A percentile compares a stretch with the other conserved stretches of the same genome.
phyloP scores from a whole-genome alignment of 2,329 filamentous ascomycete species.

The Cytospora paraplurivora region DNA sequence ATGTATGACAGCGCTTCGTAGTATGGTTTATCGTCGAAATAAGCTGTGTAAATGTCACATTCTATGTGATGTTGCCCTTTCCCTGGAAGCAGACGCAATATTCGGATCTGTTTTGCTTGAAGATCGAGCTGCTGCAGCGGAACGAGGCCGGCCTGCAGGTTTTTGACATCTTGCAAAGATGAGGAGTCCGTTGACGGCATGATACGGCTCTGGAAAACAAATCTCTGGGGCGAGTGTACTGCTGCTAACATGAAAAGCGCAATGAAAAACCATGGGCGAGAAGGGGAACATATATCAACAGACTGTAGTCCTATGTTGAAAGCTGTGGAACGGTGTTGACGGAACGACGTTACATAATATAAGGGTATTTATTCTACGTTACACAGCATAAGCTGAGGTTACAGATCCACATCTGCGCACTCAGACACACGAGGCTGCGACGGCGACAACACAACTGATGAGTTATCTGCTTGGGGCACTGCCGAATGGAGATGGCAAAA shows the following conservation, averaged over 20 bases:
- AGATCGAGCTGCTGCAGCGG: background rate
- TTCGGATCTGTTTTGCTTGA: background rate
- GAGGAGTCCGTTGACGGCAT: background rate
- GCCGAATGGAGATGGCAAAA: too few relatives aligned
- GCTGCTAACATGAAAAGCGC: too few relatives aligned
- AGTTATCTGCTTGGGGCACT: background rate
- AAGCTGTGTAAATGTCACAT: background rate
- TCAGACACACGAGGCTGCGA: too few relatives aligned
- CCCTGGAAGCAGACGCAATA: background rate
- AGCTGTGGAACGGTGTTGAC: background rate
- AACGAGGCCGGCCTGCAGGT: background rate
- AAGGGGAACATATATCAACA: too few relatives aligned
- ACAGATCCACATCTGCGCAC: background rate
- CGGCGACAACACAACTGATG: background rate
- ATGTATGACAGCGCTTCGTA: constrained; percentile 11
- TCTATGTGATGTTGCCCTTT: background rate
- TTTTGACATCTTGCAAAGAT: background rate
- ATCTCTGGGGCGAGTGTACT: too few relatives aligned
- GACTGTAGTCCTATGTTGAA: too few relatives aligned
- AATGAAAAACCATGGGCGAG: too few relatives aligned
- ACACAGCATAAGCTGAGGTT: too few relatives aligned
- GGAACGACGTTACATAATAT: too few relatives aligned
- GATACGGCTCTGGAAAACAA: background rate
- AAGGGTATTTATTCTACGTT: too few relatives aligned
- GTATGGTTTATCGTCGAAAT: background rate